phyloP scores from a whole-genome alignment of 352 stramenopile species.

The Peronosclerospora sorghi region DNA sequence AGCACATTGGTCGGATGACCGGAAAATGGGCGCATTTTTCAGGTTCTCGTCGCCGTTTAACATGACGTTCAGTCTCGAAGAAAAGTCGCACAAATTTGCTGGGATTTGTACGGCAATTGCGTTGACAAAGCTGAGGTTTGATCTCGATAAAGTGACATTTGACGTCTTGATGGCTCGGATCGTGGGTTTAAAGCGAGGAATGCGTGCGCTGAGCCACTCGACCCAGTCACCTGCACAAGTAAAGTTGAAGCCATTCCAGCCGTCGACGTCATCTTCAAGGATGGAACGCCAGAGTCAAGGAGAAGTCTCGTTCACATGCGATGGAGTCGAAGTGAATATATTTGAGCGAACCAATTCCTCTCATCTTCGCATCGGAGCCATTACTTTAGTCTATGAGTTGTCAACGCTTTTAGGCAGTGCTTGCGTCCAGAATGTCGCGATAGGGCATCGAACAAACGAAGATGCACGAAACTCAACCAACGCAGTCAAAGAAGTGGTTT shows the following conservation, averaged over 20 bases:
- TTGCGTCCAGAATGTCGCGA: constrained; percentile 50
- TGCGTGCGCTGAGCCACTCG: constrained; percentile 7
- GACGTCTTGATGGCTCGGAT: constrained; percentile 13
- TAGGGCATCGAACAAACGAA: constrained; percentile 24
- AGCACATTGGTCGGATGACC: constrained; percentile 12
- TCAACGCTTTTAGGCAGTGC: constrained; percentile 21
- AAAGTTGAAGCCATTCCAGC: constrained; percentile 3
- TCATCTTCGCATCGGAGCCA: constrained; percentile 44
- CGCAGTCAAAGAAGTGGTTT: constrained; percentile 46
- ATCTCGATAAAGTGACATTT: constrained; percentile 18
- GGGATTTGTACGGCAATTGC: constrained; percentile 9
- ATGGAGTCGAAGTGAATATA: constrained; percentile 45
- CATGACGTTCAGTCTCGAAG: constrained; percentile 27
- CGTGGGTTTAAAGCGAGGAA: constrained; percentile 6
- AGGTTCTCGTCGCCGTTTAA: constrained; percentile 43
- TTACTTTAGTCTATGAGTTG: constrained; percentile 24
- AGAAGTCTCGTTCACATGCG: constrained; percentile 24
- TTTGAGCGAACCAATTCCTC: constrained; percentile 23
- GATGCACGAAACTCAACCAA: not conserved
- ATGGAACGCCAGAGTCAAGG: constrained; percentile 6
- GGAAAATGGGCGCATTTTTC: constrained; percentile 8
- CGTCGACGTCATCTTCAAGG: not conserved
- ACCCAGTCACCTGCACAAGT: not conserved
- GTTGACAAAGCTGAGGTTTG: constrained; percentile 24
- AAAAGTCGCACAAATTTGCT: constrained; percentile 4